These are phyloP conservation scores for Chrysanthemum seticuspe DNA, from an alignment of 129 eudicot genomes.

Conservation along the genomic window DNA sequence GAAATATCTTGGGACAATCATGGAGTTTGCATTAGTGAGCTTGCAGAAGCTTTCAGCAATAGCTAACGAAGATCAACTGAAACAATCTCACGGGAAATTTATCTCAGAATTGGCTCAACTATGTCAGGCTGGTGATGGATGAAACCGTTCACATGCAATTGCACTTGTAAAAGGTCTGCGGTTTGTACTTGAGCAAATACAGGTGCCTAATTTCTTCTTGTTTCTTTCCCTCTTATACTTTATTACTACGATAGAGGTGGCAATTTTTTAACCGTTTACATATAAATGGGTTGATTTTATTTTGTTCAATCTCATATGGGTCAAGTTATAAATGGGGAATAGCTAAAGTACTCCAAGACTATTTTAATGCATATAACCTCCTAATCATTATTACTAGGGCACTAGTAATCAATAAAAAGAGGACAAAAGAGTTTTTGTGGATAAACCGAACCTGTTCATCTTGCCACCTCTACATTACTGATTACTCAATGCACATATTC, in stretches of 20 bases:
- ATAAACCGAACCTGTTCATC: neutral
- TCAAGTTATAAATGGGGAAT: neutral
- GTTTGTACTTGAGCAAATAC: conserved; percentile 69
- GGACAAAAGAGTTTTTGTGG: neutral
- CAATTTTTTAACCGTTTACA: neutral
- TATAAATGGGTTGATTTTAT: neutral
- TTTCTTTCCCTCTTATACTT: conserved; percentile 1
- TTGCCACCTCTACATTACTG: neutral
- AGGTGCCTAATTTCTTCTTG: conserved; percentile 40
- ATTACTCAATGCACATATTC: neutral
- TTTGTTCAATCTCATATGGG: neutral
- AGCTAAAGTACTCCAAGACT: too few species aligned
- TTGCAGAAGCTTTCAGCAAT: conserved; percentile 87
- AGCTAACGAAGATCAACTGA: conserved; percentile 61
- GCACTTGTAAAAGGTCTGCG: conserved; percentile 77
- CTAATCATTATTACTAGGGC: too few species aligned
- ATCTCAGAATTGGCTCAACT: conserved; percentile 57
- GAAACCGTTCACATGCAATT: conserved; percentile 45
- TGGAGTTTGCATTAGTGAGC: conserved; percentile 65
- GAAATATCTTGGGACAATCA: conserved; percentile 64
- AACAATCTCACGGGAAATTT: conserved; percentile 51
- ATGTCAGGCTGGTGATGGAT: conserved; percentile 42
- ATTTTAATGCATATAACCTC: too few species aligned
- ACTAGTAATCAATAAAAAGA: too few species aligned
- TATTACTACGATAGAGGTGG: neutral